A percentile compares a stretch with the other conserved stretches of the same genome.
phyloP scores from a whole-genome alignment of 306 rosid species.

The Luffa acutangula region DNA sequence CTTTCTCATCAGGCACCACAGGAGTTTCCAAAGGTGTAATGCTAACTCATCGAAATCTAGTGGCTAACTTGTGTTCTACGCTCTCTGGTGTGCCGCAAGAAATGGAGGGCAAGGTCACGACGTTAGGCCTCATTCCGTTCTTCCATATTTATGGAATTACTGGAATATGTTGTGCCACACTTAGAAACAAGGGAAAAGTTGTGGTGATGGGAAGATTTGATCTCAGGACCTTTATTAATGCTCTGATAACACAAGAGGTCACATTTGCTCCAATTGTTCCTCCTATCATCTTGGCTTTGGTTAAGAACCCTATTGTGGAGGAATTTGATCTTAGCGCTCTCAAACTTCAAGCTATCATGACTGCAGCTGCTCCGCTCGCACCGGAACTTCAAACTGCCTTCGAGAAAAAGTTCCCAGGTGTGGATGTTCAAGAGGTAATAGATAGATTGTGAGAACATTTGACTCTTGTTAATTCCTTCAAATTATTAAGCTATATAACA shows the following conservation, averaged over 20 bases:
- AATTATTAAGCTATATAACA: neutral
- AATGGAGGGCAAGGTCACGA: conserved; percentile 63
- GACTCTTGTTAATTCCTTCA: neutral
- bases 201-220: conserved; percentile 86
- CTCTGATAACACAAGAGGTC: conserved; percentile 65
- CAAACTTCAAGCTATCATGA: conserved; percentile 73
- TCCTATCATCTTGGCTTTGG: conserved; percentile 73
- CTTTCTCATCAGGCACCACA: conserved; percentile 95
- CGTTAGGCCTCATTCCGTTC: conserved; percentile 69
- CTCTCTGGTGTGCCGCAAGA: conserved; percentile 49
- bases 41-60: conserved; percentile 66
- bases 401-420: conserved; percentile 69
- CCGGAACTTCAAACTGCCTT: conserved; percentile 65
- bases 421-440: conserved; percentile 63
- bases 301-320: conserved; percentile 64
- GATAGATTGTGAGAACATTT: neutral
- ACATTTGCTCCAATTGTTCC: conserved; percentile 88
- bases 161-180: conserved; percentile 90
- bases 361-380: conserved; percentile 93
- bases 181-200: conserved; percentile 74
- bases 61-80: conserved; percentile 80
- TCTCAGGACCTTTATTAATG: conserved; percentile 50
- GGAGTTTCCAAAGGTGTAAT: conserved; percentile 89
- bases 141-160: conserved; percentile 86
- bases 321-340: conserved; percentile 74